Evolutionary conservation across 306 rosid species (phyloP), one percentile per base, ranked within the genome.

Genomic region (Prunus davidiana): DNA sequence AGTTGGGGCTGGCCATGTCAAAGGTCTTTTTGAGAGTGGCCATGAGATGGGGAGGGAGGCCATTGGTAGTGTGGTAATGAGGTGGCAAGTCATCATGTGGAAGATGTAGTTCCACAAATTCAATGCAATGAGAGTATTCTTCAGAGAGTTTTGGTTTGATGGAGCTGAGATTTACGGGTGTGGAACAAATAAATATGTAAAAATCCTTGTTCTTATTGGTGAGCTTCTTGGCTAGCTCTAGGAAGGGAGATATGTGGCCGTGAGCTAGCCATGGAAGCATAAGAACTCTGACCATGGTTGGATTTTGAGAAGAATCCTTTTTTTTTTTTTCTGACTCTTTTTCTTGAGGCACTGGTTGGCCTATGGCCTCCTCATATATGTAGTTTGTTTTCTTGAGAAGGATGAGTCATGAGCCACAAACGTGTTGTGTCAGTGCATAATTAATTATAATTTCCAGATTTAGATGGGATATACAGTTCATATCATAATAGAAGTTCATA

Each of bases 61-160:
- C 38, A 32, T 32, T 32, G 38, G 6, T 32, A 4, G 38, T 32
- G 38, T 32, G 38, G 38, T 32, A 5, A 6, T 32, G 38, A 32
- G 38, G 38, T 32, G 71, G 71, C 14, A 66, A 20, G 12, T 43
- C 47, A 12, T 58, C 18, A 2, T 58, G 16, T 8, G 71, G 71
- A 66, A 66, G 71, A 41, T 43, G 71, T 11, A 66, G 71, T 9
- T 66, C 71, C 27, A 66, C 71, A 38, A 43, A 30, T 12, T 66
- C 51, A 38, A 66, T 66, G 50, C 41, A 66, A n/a, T 43, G 28
- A 5, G 30, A 66, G 3, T 66, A 66, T 14, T 38, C 41, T n/a
- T 24, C 32, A 12, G 64, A 25, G 64, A 58, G 64, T 58, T 58
- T 58, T 14, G 32, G 8, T 5, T 58, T 58, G 32, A 58, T 24